Conservation (phyloP, 139 green algal species). For the Trebouxia sp. region DNA sequence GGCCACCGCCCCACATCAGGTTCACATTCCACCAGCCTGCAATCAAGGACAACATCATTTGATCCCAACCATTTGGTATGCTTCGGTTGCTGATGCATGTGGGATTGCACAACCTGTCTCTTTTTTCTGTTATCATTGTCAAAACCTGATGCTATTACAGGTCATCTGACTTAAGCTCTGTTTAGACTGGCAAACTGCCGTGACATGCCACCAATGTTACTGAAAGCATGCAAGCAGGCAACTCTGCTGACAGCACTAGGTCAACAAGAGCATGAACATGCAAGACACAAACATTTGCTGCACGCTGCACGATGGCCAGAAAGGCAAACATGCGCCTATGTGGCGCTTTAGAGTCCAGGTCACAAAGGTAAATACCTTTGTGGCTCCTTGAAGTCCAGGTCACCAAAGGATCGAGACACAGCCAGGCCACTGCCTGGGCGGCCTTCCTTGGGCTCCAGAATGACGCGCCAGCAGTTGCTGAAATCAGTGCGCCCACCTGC, state of each 20-base stretch:
- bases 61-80: not conserved
- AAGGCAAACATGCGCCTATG: not conserved
- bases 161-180: not conserved
- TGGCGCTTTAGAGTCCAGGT: no score
- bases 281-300: not conserved
- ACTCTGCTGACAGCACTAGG: not conserved
- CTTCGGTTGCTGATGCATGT: not conserved
- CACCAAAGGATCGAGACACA: constrained; percentile 63
- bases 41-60: not conserved
- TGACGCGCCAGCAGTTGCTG: constrained; percentile 63
- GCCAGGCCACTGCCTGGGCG: constrained; percentile 66
- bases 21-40: constrained; percentile 43
- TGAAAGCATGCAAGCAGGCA: not conserved
- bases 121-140: no score
- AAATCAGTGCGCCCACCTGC: constrained; percentile 26
- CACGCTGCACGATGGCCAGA: not conserved
- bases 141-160: no score
- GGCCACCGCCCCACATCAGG: constrained; percentile 55
- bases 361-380: constrained; percentile 18
- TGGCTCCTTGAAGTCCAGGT: constrained; percentile 81
- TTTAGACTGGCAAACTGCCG: not conserved
- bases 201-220: not conserved
- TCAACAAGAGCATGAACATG: not conserved
- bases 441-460: constrained; percentile 63
- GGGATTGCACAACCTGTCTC: no score